These are phyloP conservation scores for Solanum ossicruentum DNA, from an alignment of 257 asterid species.

Conservation along the genomic window DNA sequence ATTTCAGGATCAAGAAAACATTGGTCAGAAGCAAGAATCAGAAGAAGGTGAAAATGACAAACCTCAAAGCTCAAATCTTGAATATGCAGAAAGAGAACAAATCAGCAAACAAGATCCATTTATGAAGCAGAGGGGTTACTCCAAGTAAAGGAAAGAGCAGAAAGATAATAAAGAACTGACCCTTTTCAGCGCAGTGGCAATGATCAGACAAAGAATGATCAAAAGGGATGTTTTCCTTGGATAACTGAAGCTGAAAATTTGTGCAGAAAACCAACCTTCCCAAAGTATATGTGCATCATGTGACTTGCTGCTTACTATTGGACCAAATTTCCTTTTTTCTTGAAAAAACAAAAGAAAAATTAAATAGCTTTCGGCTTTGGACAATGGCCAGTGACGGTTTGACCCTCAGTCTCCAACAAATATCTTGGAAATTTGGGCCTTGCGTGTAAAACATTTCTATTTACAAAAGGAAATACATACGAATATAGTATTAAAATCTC, in stretches of 20 bases:
- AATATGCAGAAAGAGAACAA: background rate
- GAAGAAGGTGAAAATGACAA: background rate
- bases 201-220: background rate
- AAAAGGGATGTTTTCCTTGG: background rate
- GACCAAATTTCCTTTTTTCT: background rate
- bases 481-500: too few relatives aligned
- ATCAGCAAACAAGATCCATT: background rate
- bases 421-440: background rate
- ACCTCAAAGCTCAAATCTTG: background rate
- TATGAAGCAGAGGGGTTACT: background rate
- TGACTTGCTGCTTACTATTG: background rate
- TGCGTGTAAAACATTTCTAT: background rate
- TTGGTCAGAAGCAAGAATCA: background rate
- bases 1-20: background rate
- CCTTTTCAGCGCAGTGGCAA: background rate
- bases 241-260: background rate
- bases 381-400: background rate
- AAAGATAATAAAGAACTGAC: background rate
- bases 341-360: too few relatives aligned
- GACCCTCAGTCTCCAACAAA: background rate
- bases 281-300: background rate
- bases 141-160: background rate
- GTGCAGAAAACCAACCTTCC: background rate
- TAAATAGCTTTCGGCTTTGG: background rate
- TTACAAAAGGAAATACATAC: background rate